Evolutionary conservation across 257 asterid genomes (phyloP).

Genomic region (Solanum paucissectum): DNA sequence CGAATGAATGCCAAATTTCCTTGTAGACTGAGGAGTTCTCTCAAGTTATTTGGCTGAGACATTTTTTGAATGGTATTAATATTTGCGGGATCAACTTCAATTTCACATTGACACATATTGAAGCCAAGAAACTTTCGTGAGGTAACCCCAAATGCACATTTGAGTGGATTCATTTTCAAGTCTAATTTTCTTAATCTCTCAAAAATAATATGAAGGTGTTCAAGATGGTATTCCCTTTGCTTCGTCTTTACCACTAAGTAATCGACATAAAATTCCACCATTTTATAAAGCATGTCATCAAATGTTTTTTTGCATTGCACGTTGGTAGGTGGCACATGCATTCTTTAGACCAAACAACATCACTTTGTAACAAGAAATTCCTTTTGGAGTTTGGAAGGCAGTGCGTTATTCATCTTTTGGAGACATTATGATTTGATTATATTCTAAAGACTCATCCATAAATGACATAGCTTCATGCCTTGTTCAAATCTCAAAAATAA

Average conservation of each 20-base stretch:
- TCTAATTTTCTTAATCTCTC: not conserved
- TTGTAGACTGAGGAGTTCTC: not conserved
- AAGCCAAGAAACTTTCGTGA: not conserved
- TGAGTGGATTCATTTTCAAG: not conserved
- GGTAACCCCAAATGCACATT: not conserved
- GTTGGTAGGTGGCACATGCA: not conserved
- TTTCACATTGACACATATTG: not conserved
- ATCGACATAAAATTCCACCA: not conserved
- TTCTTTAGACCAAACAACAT: not conserved
- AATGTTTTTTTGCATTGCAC: not conserved
- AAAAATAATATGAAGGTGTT: not conserved
- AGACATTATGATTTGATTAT: too few relatives aligned
- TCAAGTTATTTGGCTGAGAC: not conserved
- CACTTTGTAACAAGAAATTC: not conserved
- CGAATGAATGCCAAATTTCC: not conserved
- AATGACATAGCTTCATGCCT: not conserved
- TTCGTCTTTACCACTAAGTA: not conserved
- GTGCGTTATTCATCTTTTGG: not conserved
- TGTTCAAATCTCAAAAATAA: not conserved
- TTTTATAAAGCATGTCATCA: not conserved
- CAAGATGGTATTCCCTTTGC: not conserved
- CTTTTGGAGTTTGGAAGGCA: not conserved
- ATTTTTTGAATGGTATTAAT: not conserved
- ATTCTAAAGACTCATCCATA: too few relatives aligned
- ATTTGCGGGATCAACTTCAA: not conserved